These are phyloP conservation scores for Cytospora piceae DNA, from an alignment of 2,329 filamentous ascomycete genomes.

Conservation along the genomic window DNA sequence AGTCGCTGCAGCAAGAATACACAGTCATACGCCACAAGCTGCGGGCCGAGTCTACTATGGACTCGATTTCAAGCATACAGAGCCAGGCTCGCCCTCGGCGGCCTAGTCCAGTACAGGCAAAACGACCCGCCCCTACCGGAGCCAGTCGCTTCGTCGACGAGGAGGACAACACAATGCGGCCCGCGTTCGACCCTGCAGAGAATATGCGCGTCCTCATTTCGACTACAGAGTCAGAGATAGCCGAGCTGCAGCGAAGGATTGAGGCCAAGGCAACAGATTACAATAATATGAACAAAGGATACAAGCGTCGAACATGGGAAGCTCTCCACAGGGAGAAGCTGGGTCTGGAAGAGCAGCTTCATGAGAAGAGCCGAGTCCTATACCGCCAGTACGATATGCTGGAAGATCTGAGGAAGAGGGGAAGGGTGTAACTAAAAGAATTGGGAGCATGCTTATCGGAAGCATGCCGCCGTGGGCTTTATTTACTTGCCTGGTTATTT, in stretches of 20 bases:
- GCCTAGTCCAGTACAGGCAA: slow-evolving; percentile 67
- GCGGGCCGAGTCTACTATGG: slow-evolving; percentile 34
- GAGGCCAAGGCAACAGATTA: slow-evolving; percentile 64
- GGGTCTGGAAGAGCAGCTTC: slow-evolving; percentile 63
- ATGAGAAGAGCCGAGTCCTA: slow-evolving; percentile 77
- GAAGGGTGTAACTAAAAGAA: slow-evolving; percentile 59
- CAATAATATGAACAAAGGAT: slow-evolving; percentile 66
- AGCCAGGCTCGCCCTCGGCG: slow-evolving; percentile 64
- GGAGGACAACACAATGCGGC: slow-evolving; percentile 63
- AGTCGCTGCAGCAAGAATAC: slow-evolving; percentile 34
- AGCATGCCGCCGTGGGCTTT: not conserved
- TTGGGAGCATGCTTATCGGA: not conserved
- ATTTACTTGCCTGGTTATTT: not conserved
- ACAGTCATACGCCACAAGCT: slow-evolving; percentile 34
- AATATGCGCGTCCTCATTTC: slow-evolving; percentile 86
- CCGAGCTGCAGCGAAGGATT: slow-evolving; percentile 74
- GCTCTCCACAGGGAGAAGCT: slow-evolving; percentile 64
- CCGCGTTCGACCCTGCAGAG: slow-evolving; percentile 68
- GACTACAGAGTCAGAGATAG: slow-evolving; percentile 76
- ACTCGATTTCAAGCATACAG: slow-evolving; percentile 43
- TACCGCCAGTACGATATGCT: slow-evolving; percentile 84
- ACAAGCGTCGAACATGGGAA: slow-evolving; percentile 68
- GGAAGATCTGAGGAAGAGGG: slow-evolving; percentile 73
- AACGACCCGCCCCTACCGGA: slow-evolving; percentile 54
- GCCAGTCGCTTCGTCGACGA: slow-evolving; percentile 51